These are phyloP conservation scores for Fusarium nodosum DNA, from an alignment of 2,329 filamentous ascomycete genomes.

Conservation along the genomic window DNA sequence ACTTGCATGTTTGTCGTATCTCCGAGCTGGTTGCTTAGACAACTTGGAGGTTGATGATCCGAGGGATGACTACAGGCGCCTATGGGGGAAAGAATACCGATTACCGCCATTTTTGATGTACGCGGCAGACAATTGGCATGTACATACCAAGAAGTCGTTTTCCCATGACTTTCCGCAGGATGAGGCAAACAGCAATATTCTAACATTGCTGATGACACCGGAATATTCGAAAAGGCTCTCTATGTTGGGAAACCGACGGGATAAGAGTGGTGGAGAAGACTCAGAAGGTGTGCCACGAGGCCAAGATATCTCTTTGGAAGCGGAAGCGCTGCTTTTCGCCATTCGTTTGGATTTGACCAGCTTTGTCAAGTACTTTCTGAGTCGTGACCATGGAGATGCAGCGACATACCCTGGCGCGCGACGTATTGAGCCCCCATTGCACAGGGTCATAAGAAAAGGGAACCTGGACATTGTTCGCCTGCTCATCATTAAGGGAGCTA, in stretches of 20 bases:
- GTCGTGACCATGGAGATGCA: background rate
- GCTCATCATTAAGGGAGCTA: background rate
- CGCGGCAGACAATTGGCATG: background rate
- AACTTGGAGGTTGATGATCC: background rate
- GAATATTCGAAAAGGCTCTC: background rate
- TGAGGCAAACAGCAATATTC: background rate
- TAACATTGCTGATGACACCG: background rate
- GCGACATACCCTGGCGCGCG: background rate
- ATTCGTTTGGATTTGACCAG: background rate
- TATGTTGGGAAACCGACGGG: background rate
- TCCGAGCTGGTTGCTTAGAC: constrained; percentile 11
- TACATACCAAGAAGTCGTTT: background rate
- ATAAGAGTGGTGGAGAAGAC: fast-evolving
- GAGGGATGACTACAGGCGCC: no score
- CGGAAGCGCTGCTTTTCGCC: background rate
- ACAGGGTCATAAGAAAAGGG: background rate
- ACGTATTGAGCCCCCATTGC: background rate
- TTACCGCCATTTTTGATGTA: background rate
- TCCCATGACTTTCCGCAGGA: background rate
- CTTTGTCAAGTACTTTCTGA: background rate
- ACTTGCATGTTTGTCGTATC: constrained; percentile 26
- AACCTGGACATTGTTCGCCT: background rate
- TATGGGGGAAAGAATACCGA: background rate
- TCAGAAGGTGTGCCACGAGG: background rate
- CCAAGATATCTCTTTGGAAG: background rate